Conservation (phyloP, 179 eudicot genomes). For the Drosera spatulata region DNA sequence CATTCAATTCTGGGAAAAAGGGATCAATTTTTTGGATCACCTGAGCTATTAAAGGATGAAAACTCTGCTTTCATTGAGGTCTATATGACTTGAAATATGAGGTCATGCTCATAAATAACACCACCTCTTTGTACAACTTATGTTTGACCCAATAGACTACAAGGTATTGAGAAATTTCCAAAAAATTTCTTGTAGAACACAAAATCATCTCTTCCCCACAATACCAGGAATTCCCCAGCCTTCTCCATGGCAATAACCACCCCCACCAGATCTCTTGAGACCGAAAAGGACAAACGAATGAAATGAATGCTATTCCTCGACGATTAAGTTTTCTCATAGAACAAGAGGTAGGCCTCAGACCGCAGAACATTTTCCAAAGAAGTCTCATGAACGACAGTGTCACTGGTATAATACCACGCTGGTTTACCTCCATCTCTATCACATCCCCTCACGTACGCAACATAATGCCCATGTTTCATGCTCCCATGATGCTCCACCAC, state of each 20-base stretch:
- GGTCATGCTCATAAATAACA: neutral
- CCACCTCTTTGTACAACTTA: neutral
- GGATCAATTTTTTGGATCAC: too few species aligned
- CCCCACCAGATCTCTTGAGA: neutral
- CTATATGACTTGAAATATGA: neutral
- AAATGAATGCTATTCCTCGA: slow-evolving; percentile 9
- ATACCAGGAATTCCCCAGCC: neutral
- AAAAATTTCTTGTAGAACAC: neutral
- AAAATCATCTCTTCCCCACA: neutral
- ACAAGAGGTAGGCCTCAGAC: slow-evolving; percentile 73
- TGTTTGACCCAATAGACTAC: neutral
- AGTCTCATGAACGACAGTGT: slow-evolving; percentile 48
- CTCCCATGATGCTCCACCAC: slow-evolving; percentile 82
- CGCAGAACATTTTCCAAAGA: slow-evolving; percentile 61
- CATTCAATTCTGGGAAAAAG: too few species aligned
- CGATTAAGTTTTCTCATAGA: slow-evolving; percentile 42
- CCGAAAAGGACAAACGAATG: slow-evolving; percentile 2
- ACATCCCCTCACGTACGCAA: slow-evolving; percentile 63
- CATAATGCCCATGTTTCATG: slow-evolving; percentile 85
- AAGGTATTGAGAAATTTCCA: neutral
- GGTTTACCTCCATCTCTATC: slow-evolving; percentile 12
- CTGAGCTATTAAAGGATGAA: neutral
- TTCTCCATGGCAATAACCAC: slow-evolving; percentile 6
- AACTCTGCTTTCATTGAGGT: neutral
- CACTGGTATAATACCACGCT: slow-evolving; percentile 78